Percentiles rank a stretch among this genome's conserved stretches.
Conservation (phyloP, 495 filamentous ascomycete species). For the Neurospora pannonica region DNA sequence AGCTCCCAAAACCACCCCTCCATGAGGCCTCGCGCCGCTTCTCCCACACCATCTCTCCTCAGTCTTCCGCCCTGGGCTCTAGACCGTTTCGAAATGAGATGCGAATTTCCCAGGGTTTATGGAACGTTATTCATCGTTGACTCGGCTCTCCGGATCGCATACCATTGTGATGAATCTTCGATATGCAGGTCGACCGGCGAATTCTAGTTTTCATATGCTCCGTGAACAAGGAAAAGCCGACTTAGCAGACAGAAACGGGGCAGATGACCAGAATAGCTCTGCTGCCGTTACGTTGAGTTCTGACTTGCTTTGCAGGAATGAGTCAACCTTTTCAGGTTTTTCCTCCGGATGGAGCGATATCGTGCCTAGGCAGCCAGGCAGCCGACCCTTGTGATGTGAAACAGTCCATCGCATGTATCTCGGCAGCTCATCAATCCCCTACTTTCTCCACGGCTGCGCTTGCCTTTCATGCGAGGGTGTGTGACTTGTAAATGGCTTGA, state of each 20-base stretch:
- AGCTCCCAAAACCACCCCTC: slow-evolving; percentile 11
- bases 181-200: neutral
- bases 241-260: neutral
- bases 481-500: neutral
- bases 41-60: slow-evolving; percentile 20
- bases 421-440: slow-evolving; percentile 1
- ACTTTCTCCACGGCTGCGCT: neutral
- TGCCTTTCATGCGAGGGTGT: neutral
- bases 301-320: neutral
- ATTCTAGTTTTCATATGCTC: neutral
- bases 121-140: neutral
- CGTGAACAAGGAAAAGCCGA: neutral
- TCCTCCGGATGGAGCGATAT: neutral
- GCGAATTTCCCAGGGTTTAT: neutral
- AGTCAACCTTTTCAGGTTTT: neutral
- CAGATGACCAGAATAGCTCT: neutral
- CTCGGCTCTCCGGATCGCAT: neutral
- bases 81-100: neutral
- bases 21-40: slow-evolving; percentile 3
- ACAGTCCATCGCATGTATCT: slow-evolving; percentile 3
- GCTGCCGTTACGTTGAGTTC: neutral
- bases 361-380: neutral
- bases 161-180: neutral
- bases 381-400: slow-evolving; percentile 1
- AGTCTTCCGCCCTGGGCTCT: neutral